phyloP scores from a whole-genome alignment of 257 asterid species.

The Prunella vulgaris region DNA sequence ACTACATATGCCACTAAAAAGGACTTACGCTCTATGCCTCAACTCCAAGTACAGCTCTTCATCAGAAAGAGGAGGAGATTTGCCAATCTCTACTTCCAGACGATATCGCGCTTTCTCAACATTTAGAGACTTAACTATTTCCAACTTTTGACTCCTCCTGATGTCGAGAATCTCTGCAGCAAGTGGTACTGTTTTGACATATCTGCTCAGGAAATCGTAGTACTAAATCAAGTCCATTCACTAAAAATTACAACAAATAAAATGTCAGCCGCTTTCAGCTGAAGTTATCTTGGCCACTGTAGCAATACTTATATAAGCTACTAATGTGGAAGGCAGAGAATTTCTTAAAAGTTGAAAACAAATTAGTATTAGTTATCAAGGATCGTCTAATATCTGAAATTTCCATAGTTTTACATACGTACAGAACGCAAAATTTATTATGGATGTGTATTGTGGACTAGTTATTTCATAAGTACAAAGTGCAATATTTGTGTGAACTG shows the following conservation, averaged over 20 bases:
- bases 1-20: background rate
- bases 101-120: conserved; percentile 81
- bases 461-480: background rate
- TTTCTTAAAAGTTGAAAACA: background rate
- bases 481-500: background rate
- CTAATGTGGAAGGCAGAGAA: background rate
- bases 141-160: conserved; percentile 75
- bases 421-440: too few relatives aligned
- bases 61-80: conserved; percentile 93
- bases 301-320: conserved; percentile 10
- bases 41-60: conserved; percentile 75
- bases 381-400: too few relatives aligned
- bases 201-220: conserved; percentile 48
- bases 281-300: background rate
- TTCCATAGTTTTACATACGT: too few relatives aligned
- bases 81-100: conserved; percentile 92
- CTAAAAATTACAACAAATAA: conserved; percentile 8
- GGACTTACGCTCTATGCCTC: conserved; percentile 80
- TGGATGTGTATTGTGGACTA: background rate
- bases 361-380: too few relatives aligned
- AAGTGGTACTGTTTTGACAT: conserved; percentile 88
- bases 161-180: conserved; percentile 88
- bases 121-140: conserved; percentile 74
- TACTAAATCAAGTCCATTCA: conserved; percentile 10
- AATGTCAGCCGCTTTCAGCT: conserved; percentile 7